Evolutionary conservation across 768 basidiomycete species (phyloP), one percentile per base, ranked within the genome.

Genomic region (Filobasidium wieringae): DNA sequence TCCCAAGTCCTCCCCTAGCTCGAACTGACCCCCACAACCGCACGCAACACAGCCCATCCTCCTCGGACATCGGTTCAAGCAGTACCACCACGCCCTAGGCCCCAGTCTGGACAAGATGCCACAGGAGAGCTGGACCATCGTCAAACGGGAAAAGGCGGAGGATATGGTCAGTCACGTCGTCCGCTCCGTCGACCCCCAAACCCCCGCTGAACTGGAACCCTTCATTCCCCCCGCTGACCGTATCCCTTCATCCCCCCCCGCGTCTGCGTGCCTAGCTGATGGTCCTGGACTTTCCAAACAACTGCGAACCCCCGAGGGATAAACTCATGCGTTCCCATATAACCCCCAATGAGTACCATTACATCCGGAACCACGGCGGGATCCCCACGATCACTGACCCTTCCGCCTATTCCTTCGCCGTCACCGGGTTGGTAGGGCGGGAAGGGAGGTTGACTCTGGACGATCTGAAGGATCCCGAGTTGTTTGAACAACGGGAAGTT

Each of bases 251-350:
- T n/a, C n/a, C n/a, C n/a, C n/a, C n/a, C n/a, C n/a, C n/a, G n/a
- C n/a, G n/a, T n/a, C n/a, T n/a, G n/a, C n/a, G n/a, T n/a, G n/a
- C n/a, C n/a, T 70, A 80, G 55, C 74, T 80, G 30, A 79, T 80
- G 60, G 67, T 81, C 22, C 71, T 80, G 24, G 78, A 80, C 64
- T 81, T 81, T 64, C 80, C 80, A 7, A 80, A 80, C 64, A 81
- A 81, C 62, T 80, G 80, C 31, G 80, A 81, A 63, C 80, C 80
- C 7, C 74, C 69, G 19, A 40, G 54, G 19, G 53, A 41, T 27
- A 43, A 55, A 30, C 54, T 55, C 11, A n/a, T 55, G 29, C 43
- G 47, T 33, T 55, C 54, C 1, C 54, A 55, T 33, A 55, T 55
- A 29, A 55, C 54, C 4, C 54, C 54, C 1, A 55, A 55, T 22